Evolutionary conservation across 371 early-diverging fungal species (phyloP), one percentile per base, ranked within the genome.

Genomic region (Phascolomyces articulosus): DNA sequence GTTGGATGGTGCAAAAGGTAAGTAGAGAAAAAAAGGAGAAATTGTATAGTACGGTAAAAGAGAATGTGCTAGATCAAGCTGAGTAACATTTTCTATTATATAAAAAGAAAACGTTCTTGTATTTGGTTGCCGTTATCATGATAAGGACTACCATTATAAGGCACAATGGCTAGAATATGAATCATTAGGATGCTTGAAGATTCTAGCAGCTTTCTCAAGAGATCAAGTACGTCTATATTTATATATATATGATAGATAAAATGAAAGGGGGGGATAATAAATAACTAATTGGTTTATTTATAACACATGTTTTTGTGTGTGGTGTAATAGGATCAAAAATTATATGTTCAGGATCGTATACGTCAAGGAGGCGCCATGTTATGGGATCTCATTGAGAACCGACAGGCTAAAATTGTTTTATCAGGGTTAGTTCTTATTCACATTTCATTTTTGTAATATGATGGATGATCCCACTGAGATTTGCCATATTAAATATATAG

Each of bases 301-400:
- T n/a, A n/a, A n/a, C n/a, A n/a, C n/a, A n/a, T n/a, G n/a, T n/a
- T n/a, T n/a, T n/a, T n/a, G n/a, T n/a, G n/a, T n/a, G n/a, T n/a
- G n/a, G n/a, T n/a, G n/a, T n/a, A 34, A 8, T 54, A 71, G 71
- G 70, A 72, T 0, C 53, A 65, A 31, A 80, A 81, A 58, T 26
- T 82, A 0, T 82, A 98, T 70, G 95, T 98, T 7, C 96, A 97
- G 77, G 87, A 97, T 69, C 72, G 85, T 16, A 85, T 98, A 23
- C 69, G 71, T 20, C 79, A 91, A 58, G 69, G 95, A 24, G 75
- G 76, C 0, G 62, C 63, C 0, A 40, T 83, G 13, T 29, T 97
- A 20, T 95, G 91, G 91, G 76, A 84, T 20, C 64, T 87, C 47
- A 72, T 97, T 9, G 66, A 81, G 16, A 68, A 86, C 9, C 71